These are phyloP conservation scores for Solanum peruvianum DNA, from an alignment of 257 asterid genomes.

Conservation along the genomic window DNA sequence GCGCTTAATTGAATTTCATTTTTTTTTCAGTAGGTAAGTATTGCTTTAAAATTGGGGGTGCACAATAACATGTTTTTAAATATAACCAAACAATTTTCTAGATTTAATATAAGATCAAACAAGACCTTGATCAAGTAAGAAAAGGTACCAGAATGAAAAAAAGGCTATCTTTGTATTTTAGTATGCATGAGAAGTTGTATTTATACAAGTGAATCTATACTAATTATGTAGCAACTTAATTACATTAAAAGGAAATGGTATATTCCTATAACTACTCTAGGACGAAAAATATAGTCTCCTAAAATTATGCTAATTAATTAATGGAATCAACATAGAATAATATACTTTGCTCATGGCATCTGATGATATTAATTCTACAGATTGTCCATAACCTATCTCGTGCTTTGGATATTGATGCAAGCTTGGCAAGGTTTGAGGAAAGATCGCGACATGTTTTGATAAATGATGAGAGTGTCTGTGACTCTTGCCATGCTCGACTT, in stretches of 20 bases:
- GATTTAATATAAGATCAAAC: background rate
- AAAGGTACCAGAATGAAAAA: background rate
- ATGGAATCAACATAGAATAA: background rate
- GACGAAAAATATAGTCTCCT: background rate
- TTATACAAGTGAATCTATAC: background rate
- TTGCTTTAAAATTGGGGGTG: background rate
- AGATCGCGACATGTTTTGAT: slow-evolving; percentile 80
- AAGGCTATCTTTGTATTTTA: background rate
- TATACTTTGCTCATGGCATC: background rate
- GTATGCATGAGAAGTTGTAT: background rate
- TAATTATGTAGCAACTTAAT: background rate
- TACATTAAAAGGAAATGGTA: background rate
- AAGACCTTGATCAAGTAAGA: background rate
- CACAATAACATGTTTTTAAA: background rate
- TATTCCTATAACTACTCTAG: background rate
- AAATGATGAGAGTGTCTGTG: slow-evolving; percentile 81
- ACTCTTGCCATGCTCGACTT: slow-evolving; percentile 89
- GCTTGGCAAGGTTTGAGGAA: slow-evolving; percentile 86
- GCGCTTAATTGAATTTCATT: background rate
- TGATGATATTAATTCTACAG: slow-evolving; percentile 20
- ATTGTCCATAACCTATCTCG: slow-evolving; percentile 66
- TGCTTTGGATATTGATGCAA: slow-evolving; percentile 69
- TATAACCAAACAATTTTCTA: background rate
- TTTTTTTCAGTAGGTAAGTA: background rate
- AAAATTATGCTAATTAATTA: background rate